Evolutionary conservation across 768 basidiomycete genomes (phyloP).

Genomic region (Boletus rubropictus): DNA sequence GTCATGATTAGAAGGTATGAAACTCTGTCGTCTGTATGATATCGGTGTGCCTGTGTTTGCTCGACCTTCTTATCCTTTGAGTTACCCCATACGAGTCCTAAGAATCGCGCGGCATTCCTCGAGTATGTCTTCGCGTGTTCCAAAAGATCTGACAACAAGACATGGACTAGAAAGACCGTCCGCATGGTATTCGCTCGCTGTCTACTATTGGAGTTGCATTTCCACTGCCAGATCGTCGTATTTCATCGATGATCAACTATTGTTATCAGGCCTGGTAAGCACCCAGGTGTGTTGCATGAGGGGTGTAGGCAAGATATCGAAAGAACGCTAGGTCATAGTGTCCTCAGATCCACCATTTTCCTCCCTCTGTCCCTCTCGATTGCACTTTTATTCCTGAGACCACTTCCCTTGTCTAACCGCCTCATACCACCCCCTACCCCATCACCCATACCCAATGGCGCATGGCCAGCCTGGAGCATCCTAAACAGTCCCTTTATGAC

Average conservation of each 20-base stretch:
- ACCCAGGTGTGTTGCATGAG: neutral
- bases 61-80: no score
- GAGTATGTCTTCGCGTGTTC: no score
- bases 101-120: no score
- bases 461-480: constrained; percentile 81
- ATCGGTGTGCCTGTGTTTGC: no score
- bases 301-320: neutral
- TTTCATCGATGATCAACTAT: neutral
- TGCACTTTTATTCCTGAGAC: constrained; percentile 60
- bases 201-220: no score
- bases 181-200: no score
- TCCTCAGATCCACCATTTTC: constrained; percentile 62
- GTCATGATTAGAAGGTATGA: no score
- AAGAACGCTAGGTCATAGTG: constrained; percentile 29
- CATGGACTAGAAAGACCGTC: no score
- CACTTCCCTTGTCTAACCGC: constrained; percentile 69
- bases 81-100: no score
- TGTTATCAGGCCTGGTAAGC: neutral
- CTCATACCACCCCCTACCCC: constrained; percentile 70
- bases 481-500: constrained; percentile 82
- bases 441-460: constrained; percentile 75
- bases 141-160: no score
- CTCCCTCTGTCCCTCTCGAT: constrained; percentile 82
- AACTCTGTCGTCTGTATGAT: no score
- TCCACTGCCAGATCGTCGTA: no score